Base-by-base conservation (phyloP, 495 filamentous ascomycete genomes). In the Hypoxylon cercidicola region DNA sequence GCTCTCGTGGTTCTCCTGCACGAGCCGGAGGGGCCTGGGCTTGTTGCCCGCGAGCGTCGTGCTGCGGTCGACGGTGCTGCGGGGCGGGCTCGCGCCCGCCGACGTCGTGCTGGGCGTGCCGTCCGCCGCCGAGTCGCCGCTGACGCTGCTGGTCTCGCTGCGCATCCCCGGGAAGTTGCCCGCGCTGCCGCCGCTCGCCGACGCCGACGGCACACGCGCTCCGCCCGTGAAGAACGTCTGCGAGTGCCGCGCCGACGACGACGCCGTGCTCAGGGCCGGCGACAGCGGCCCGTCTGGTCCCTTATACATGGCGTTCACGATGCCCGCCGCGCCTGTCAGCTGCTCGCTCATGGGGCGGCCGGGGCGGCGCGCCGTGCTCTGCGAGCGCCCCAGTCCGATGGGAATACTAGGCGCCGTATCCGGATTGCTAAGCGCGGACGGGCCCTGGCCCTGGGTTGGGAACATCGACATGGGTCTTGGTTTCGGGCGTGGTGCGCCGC, bases 291-390 rank as follows among this genome's bases (percentile, higher is more conserved):
- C 78, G 55, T 78, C 73, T 37, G 81, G 72, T 5, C 81, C 74
- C 66, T 88, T 89, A 78, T 93, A 93, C 90, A 96, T 96, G 67
- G 90, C 90, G 59, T 89, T 89, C 16, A 95, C 88, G 25, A 95
- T 85, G 39, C 82, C 84, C 15, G 91, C 91, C 3, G 86, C 87
- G 43, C 83, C 79, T 49, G 86, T 83, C 63, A 81, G 79, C 65
- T 91, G 88, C 61, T 97, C 92, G 51, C 91, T 95, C 73, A 84
- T 75, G 82, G 88, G 76, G 77, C 87, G 77, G 83, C 84, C 52
- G 35, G 59, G 60, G 74, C 82, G 71, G 63, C 83, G 87, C 15
- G 64, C 66, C 11, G 84, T 80, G 60, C 88, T 89, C 60, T 85
- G 78, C 8, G 87, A 84, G 48, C 92, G 89, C 35, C 74, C 78